A percentile compares a stretch with the other conserved stretches of the same genome.
Conservation (phyloP, 306 rosid species). For the Cucumis melo region DNA sequence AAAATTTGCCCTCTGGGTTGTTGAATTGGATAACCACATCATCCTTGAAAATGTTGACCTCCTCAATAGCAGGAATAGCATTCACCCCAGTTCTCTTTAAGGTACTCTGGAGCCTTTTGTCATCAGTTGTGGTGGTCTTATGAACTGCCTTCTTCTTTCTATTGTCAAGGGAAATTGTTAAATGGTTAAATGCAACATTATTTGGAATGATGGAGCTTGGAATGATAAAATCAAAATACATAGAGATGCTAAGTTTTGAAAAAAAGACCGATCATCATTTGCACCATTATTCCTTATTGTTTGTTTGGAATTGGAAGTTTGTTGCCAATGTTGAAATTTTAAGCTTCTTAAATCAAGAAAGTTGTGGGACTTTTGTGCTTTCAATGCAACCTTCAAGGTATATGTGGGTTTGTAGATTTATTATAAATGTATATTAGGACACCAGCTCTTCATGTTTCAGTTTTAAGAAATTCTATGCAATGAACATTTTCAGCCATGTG, state of each 20-base stretch:
- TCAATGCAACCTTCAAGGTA: neutral
- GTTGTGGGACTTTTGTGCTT: neutral
- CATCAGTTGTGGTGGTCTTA: conserved; percentile 93
- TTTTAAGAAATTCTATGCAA: neutral
- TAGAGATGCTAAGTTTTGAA: neutral
- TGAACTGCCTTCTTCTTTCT: conserved; percentile 99
- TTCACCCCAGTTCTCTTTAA: conserved; percentile 96
- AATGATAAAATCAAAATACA: neutral
- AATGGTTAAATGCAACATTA: conserved; percentile 8
- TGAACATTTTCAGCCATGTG: too few species aligned
- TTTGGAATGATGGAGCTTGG: neutral
- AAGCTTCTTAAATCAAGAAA: neutral
- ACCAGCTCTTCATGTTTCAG: neutral
- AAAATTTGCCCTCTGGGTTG: conserved; percentile 65
- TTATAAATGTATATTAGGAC: neutral
- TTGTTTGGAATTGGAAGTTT: neutral
- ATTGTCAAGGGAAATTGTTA: neutral
- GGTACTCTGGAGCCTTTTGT: conserved; percentile 96
- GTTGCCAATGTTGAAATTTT: neutral
- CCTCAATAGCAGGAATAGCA: conserved; percentile 92
- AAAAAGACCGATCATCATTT: neutral
- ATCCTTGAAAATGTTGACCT: conserved; percentile 90
- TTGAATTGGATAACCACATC: conserved; percentile 83
- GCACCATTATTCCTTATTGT: neutral
- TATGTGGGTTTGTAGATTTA: neutral